Evolutionary conservation across 2,329 filamentous ascomycete genomes (phyloP).

Genomic region (Zelopaecilomyces penicillatus): DNA sequence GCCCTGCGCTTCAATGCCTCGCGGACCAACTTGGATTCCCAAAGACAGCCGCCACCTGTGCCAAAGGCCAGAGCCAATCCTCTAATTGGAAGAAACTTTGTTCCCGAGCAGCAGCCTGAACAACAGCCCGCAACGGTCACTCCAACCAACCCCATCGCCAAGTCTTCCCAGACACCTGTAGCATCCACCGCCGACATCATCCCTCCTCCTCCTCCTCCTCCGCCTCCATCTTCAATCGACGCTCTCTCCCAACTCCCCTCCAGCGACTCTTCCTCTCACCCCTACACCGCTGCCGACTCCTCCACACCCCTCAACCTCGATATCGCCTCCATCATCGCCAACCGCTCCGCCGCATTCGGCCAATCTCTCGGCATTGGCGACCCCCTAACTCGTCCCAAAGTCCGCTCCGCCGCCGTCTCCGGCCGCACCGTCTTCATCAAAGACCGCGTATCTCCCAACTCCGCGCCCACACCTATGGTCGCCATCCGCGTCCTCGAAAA

Average conservation of each 20-base stretch:
- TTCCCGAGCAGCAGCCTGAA: slow-evolving; percentile 3
- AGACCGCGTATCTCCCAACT: slow-evolving; percentile 17
- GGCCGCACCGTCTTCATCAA: slow-evolving; percentile 31
- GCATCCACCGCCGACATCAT: slow-evolving; percentile 11
- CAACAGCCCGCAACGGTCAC: slow-evolving; percentile 8
- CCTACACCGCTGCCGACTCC: slow-evolving; percentile 19
- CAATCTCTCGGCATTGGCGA: slow-evolving; percentile 14
- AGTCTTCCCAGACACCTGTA: not conserved
- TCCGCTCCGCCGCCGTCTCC: slow-evolving; percentile 25
- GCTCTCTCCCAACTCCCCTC: not conserved
- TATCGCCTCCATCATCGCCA: slow-evolving; percentile 27
- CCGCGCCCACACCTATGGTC: slow-evolving; percentile 32
- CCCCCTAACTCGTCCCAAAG: slow-evolving; percentile 19
- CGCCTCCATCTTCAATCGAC: slow-evolving; percentile 6
- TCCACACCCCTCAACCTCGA: slow-evolving; percentile 19
- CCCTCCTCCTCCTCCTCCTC: slow-evolving; percentile 16
- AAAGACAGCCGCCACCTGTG: slow-evolving; percentile 3
- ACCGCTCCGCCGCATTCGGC: slow-evolving; percentile 18
- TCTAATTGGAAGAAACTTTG: slow-evolving; percentile 20
- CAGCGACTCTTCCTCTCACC: slow-evolving; percentile 5
- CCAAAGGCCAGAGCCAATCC: slow-evolving; percentile 19
- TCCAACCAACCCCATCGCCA: slow-evolving; percentile 3
- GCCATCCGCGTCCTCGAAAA: slow-evolving; percentile 35
- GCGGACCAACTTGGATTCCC: not conserved
- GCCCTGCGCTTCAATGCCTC: slow-evolving; percentile 16